A percentile compares a stretch with the other conserved stretches of the same genome.
Evolutionary conservation across 805 yeast species (phyloP).

Genomic region (Lachancea sp.): DNA sequence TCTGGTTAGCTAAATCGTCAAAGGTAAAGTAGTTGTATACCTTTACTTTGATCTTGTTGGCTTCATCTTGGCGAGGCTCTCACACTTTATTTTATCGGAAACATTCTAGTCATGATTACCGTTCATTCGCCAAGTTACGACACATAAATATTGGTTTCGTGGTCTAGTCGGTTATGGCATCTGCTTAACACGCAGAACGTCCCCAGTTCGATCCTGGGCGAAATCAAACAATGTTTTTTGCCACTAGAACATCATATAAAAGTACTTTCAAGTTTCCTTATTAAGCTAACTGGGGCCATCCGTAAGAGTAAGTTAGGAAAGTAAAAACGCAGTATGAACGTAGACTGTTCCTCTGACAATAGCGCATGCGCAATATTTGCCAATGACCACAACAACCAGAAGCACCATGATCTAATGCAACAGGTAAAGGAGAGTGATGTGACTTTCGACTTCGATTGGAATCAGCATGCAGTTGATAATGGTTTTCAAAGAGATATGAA

Average conservation of each 20-base stretch:
- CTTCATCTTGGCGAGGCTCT: background rate
- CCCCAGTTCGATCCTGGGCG: constrained; percentile 99
- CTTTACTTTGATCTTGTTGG: too few relatives aligned
- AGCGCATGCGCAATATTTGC: background rate
- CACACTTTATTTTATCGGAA: background rate
- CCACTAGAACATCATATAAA: background rate
- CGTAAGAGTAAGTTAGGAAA: too few relatives aligned
- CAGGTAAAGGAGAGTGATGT: background rate
- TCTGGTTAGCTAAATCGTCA: too few relatives aligned
- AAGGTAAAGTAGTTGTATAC: too few relatives aligned
- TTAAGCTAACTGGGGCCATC: too few relatives aligned
- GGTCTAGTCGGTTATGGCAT: constrained; percentile 99
- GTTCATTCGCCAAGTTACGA: too few relatives aligned
- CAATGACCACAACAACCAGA: background rate
- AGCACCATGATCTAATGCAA: background rate
- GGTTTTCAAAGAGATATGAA: too few relatives aligned
- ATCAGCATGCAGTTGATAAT: too few relatives aligned
- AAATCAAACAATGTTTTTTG: constrained; percentile 54
- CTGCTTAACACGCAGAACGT: constrained; percentile 99
- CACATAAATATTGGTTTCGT: constrained; percentile 83
- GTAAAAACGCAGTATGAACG: too few relatives aligned
- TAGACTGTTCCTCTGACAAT: background rate
- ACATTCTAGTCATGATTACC: background rate
- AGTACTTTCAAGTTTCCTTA: constrained; percentile 13
- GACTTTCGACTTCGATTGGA: too few relatives aligned